Evolutionary conservation across 257 asterid genomes (phyloP).

Genomic region (Capsicum baccatum): DNA sequence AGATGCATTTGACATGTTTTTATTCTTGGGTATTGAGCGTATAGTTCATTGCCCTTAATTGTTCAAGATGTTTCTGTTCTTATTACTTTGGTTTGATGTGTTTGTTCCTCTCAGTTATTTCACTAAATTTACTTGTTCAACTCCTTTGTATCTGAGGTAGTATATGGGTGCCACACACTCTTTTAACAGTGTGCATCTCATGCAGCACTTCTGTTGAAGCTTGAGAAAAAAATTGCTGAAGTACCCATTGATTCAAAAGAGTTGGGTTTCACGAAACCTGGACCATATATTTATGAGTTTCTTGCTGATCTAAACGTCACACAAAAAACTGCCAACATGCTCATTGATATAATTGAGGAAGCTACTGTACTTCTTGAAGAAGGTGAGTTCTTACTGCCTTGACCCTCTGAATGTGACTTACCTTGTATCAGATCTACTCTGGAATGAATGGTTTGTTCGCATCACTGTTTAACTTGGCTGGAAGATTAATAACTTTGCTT

Average conservation of each 20-base stretch:
- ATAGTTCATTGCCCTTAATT: constrained; percentile 21
- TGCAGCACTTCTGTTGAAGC: constrained; percentile 95
- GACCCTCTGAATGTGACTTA: constrained; percentile 32
- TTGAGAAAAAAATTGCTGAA: constrained; percentile 85
- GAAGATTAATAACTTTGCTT: constrained; percentile 4
- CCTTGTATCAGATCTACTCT: constrained; percentile 26
- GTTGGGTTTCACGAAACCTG: constrained; percentile 88
- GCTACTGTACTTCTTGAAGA: constrained; percentile 85
- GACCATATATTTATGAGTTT: constrained; percentile 91
- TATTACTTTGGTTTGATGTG: not conserved
- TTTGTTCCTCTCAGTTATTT: constrained; percentile 3
- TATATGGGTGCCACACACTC: not conserved
- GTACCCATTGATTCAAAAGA: constrained; percentile 87
- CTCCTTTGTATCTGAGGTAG: not conserved
- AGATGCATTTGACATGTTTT: not conserved
- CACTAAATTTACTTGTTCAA: constrained; percentile 20
- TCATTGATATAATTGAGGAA: constrained; percentile 75
- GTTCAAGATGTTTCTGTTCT: not conserved
- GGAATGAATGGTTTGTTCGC: constrained; percentile 12
- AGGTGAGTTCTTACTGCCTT: constrained; percentile 58
- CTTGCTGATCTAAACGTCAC: constrained; percentile 83
- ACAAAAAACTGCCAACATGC: constrained; percentile 69
- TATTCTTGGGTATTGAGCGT: constrained; percentile 15
- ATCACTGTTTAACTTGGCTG: constrained; percentile 2
- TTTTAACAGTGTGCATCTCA: constrained; percentile 41